A percentile compares a stretch with the other conserved stretches of the same genome.
Conservation (phyloP, 116 monocot genomes). For the Iris pallida region DNA sequence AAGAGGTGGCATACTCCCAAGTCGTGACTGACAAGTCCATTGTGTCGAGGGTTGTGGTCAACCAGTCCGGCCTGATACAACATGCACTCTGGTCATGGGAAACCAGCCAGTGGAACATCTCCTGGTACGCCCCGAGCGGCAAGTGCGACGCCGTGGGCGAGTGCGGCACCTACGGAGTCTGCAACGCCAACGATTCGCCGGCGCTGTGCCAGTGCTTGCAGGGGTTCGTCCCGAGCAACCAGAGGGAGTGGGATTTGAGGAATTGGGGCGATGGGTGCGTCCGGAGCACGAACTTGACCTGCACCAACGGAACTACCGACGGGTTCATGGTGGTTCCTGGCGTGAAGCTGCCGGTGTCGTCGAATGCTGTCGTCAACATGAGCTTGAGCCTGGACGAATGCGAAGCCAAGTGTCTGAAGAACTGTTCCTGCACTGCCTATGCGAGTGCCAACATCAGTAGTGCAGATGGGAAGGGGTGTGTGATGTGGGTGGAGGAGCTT, state of each 20-base stretch:
- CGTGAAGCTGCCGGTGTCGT: conserved; percentile 14
- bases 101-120: conserved; percentile 12
- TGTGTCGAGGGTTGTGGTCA: conserved; percentile 20
- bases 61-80: conserved; percentile 3
- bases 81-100: not conserved
- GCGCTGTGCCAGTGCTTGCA: conserved; percentile 15
- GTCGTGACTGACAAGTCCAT: not conserved
- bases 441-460: conserved; percentile 3
- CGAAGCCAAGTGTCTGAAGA: not conserved
- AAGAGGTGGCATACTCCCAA: not conserved
- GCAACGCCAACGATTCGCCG: conserved; percentile 7
- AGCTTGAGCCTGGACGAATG: conserved; percentile 11
- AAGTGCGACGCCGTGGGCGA: conserved; percentile 16
- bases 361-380: not conserved
- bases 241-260: conserved; percentile 20
- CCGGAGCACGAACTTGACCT: not conserved
- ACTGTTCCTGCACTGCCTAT: conserved; percentile 20
- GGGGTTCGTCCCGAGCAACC: conserved; percentile 20
- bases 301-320: not conserved
- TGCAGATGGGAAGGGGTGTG: too few species aligned
- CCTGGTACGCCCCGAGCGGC: conserved; percentile 22
- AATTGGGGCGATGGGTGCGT: conserved; percentile 13
- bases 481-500: too few species aligned
- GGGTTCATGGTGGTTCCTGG: not conserved
- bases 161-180: conserved; percentile 27